A percentile compares a stretch with the other conserved stretches of the same genome.
Conservation (phyloP, 208 protist genomes). For the Zelonia costaricensis region DNA sequence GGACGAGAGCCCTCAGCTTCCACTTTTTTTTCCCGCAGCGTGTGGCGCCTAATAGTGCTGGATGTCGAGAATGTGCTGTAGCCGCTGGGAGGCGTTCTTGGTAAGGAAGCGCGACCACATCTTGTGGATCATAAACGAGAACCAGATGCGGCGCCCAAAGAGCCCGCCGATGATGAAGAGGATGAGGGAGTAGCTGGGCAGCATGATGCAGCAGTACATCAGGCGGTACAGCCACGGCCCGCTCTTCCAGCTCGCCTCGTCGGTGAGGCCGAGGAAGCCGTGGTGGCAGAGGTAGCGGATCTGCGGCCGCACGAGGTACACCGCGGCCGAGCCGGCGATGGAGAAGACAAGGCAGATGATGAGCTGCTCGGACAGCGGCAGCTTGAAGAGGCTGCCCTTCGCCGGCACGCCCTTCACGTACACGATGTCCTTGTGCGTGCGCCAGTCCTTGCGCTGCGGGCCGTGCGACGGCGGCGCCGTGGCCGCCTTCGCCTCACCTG, state of each 20-base stretch:
- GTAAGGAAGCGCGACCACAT: constrained; percentile 88
- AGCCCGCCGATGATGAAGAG: constrained; percentile 70
- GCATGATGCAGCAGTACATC: constrained; percentile 83
- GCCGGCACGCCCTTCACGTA: constrained; percentile 79
- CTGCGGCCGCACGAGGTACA: constrained; percentile 70
- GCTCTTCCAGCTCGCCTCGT: constrained; percentile 69
- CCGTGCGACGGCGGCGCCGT: constrained; percentile 20
- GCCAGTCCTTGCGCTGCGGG: constrained; percentile 76
- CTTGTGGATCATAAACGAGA: constrained; percentile 91
- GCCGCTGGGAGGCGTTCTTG: constrained; percentile 40
- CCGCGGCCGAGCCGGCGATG: constrained; percentile 64
- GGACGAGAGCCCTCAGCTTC: too few relatives aligned
- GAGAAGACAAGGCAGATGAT: constrained; percentile 85
- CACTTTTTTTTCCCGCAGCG: background rate
- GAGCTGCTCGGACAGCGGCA: constrained; percentile 76
- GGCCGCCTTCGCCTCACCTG: constrained; percentile 20
- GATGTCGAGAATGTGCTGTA: constrained; percentile 72
- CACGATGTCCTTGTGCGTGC: constrained; percentile 75
- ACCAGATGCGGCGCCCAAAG: constrained; percentile 86
- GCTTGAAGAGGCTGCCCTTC: constrained; percentile 77
- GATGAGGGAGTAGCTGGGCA: constrained; percentile 76
- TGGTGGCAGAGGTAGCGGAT: constrained; percentile 72
- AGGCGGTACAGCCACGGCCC: constrained; percentile 86
- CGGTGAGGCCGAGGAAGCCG: constrained; percentile 78
- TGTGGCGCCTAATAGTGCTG: constrained; percentile 60